Percentiles rank a stretch among this genome's conserved stretches.
Conservation (phyloP, 2,329 filamentous ascomycete genomes). For the Alternaria sp. region DNA sequence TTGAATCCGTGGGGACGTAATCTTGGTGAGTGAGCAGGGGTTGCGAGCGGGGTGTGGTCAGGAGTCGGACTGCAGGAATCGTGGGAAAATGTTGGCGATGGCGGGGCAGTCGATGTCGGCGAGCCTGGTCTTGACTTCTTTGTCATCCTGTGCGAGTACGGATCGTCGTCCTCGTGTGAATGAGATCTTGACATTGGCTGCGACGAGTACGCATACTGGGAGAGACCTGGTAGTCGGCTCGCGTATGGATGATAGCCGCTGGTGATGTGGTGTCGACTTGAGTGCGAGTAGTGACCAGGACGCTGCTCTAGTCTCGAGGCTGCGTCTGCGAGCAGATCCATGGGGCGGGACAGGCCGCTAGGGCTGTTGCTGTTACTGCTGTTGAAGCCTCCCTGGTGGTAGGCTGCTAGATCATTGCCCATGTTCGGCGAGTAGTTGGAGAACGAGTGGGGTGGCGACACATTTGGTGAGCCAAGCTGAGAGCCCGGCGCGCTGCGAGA, state of each 20-base stretch:
- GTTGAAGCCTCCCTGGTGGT: conserved; percentile 50
- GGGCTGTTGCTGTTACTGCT: conserved; percentile 52
- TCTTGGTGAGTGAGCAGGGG: conserved; percentile 92
- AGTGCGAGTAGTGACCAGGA: conserved; percentile 54
- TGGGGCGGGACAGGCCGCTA: conserved; percentile 63
- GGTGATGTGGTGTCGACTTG: conserved; percentile 50
- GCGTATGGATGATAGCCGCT: conserved; percentile 58
- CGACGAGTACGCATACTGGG: conserved; percentile 65
- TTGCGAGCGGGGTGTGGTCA: conserved; percentile 97
- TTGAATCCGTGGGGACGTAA: conserved; percentile 76
- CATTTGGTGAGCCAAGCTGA: conserved; percentile 88
- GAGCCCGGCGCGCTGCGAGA: conserved; percentile 90
- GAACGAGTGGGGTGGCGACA: conserved; percentile 92
- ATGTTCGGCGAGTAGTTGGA: conserved; percentile 66
- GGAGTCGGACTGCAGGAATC: conserved; percentile 95
- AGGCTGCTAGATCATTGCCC: conserved; percentile 66
- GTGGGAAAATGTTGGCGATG: conserved; percentile 95
- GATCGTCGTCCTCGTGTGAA: conserved; percentile 83
- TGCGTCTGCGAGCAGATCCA: conserved; percentile 74
- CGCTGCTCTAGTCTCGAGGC: conserved; percentile 73
- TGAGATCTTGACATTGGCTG: conserved; percentile 92
- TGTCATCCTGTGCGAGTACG: conserved; percentile 75
- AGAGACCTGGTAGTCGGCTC: conserved; percentile 67
- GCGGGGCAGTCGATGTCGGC: conserved; percentile 93
- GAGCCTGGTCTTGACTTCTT: conserved; percentile 95